Evolutionary conservation across 768 basidiomycete genomes (phyloP).

Genomic region (Cystobasidium ongulense): DNA sequence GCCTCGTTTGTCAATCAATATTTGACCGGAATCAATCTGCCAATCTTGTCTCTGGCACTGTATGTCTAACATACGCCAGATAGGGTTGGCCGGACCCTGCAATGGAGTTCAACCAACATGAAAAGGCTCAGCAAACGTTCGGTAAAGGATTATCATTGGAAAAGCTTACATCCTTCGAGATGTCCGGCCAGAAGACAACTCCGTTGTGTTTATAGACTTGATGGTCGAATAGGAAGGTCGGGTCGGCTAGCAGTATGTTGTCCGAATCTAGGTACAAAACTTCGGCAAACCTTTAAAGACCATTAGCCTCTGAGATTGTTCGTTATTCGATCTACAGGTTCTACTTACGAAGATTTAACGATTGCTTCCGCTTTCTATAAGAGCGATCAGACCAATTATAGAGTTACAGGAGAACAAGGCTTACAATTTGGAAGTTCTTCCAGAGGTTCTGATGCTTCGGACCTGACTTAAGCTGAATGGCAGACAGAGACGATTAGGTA

Average conservation of each 20-base stretch:
- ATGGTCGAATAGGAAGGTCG: constrained; percentile 46
- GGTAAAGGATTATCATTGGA: too few relatives aligned
- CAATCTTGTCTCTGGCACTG: constrained; percentile 45
- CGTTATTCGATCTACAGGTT: background rate
- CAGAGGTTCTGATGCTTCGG: constrained; percentile 18
- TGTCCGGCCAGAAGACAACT: constrained; percentile 50
- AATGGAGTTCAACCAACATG: background rate
- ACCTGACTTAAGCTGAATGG: constrained; percentile 11
- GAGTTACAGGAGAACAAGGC: background rate
- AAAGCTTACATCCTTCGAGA: constrained; percentile 47
- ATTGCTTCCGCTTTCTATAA: constrained; percentile 34
- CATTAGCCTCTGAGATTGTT: constrained; percentile 46
- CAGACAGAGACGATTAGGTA: background rate
- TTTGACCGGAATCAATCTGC: constrained; percentile 47
- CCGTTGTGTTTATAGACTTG: constrained; percentile 42
- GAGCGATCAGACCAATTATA: background rate
- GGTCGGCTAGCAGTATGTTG: constrained; percentile 47
- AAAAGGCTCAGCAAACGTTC: too few relatives aligned
- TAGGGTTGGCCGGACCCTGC: constrained; percentile 46
- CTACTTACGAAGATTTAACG: constrained; percentile 22
- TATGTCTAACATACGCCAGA: constrained; percentile 47
- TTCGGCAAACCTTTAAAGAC: constrained; percentile 45
- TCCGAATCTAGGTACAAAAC: constrained; percentile 49
- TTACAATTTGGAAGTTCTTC: constrained; percentile 45
- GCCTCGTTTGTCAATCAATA: constrained; percentile 49